Evolutionary conservation across 176 grass and related monocot genomes (phyloP), one percentile per base, ranked within the genome.

Genomic region (Rhynchospora breviuscula): DNA sequence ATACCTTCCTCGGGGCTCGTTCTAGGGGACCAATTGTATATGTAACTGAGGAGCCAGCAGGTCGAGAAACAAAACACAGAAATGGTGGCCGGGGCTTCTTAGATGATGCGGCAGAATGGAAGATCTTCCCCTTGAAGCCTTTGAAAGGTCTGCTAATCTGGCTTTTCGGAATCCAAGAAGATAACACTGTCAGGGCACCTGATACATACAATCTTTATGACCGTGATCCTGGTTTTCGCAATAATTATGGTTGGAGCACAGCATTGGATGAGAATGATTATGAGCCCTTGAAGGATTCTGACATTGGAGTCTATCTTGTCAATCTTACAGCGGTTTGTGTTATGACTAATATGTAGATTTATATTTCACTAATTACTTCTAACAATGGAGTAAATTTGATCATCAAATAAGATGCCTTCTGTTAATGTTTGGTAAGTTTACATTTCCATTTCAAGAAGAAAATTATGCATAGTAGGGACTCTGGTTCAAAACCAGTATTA

Each of bases 131-230:
- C 31, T 17, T 63, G 60, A 95, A 88, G 86, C 85, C 82, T 25
- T 93, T 88, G 85, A 95, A 73, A 75, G 85, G 89, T 44, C 52
- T 95, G 9, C 52, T 91, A 23, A 43, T 5, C 23, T 79, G 51
- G 65, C 29, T 98, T 61, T 7, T 95, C 12, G 86, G 91, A 63
- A n/a, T 54, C n/a, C 77, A 65, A n/a, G 67, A 80, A 29, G 71
- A 63, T 8, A 85, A 86, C 19, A 61, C 85, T 4, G 76, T 84
- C 23, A 44, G 70, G 67, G 67, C 91, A 22, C 80, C 87, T 1
- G 85, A 95, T 67, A 84, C 96, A 14, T 95, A 90, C 85, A 99
- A 93, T 82, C 52, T 99, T 18, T 99, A 86, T 67, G 91, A 95
- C 40, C 64, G 67, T 8, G 29, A 93, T 5, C 90, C 91, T 3